Evolutionary conservation across 177 flowering plant species (phyloP).

Genomic region (Vitis hybrid): DNA sequence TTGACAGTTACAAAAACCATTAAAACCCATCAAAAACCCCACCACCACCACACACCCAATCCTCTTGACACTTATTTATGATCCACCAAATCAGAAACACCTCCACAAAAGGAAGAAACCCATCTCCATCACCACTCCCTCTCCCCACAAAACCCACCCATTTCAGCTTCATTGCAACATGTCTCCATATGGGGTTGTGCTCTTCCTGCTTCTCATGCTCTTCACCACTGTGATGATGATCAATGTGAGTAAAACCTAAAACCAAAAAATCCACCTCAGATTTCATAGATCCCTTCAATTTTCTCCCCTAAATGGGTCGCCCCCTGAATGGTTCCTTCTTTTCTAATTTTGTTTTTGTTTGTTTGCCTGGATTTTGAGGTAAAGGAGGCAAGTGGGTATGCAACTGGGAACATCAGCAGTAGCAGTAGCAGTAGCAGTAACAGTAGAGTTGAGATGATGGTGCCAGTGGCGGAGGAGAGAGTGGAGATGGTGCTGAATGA

Average conservation of each 20-base stretch:
- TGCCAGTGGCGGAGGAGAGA: conserved; percentile 45
- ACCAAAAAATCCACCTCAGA: conserved; percentile 6
- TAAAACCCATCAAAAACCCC: background rate
- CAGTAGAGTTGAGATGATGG: conserved; percentile 26
- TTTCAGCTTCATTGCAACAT: background rate
- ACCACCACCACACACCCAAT: background rate
- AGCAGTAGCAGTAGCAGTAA: background rate
- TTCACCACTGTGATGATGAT: conserved; percentile 3
- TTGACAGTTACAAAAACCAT: background rate
- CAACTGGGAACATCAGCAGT: background rate
- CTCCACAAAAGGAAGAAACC: conserved; percentile 6
- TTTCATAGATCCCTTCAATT: conserved; percentile 13
- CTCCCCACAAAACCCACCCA: conserved; percentile 10
- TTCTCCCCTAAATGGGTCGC: background rate
- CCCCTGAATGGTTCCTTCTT: no score
- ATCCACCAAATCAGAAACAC: background rate
- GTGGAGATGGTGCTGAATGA: conserved; percentile 51
- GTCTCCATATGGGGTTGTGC: conserved; percentile 16
- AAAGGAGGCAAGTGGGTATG: conserved; percentile 36
- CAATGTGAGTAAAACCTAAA: conserved; percentile 13
- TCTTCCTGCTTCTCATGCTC: conserved; percentile 24
- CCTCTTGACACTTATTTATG: background rate
- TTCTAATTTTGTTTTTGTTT: background rate
- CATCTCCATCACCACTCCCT: background rate
- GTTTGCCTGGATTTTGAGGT: conserved; percentile 29